Percentiles rank a stretch among this genome's conserved stretches.
phyloP scores from a whole-genome alignment of 768 basidiomycete genomes.

The Hemileccinum rubropunctum region DNA sequence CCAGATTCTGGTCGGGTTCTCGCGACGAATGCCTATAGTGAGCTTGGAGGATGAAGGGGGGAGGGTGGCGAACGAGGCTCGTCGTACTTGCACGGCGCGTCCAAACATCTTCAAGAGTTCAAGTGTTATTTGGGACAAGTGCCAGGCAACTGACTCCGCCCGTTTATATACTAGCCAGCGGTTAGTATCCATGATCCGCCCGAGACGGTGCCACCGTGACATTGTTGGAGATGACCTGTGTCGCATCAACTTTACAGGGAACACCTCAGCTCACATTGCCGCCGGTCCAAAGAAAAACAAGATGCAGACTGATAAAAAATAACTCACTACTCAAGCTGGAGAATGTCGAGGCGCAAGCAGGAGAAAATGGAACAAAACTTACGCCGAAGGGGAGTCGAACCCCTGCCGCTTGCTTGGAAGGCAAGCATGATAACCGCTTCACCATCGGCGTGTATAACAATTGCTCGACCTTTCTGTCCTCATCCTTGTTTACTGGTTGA shows the following conservation, averaged over 20 bases:
- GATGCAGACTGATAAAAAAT: no score
- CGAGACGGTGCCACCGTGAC: neutral
- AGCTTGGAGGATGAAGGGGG: constrained; percentile 28
- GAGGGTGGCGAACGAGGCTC: constrained; percentile 22
- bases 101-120: constrained; percentile 12
- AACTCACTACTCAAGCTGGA: no score
- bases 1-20: constrained; percentile 81
- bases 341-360: no score
- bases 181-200: constrained; percentile 3
- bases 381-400: constrained; percentile 72
- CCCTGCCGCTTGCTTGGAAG: constrained; percentile 80
- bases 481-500: neutral
- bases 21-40: constrained; percentile 63
- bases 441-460: constrained; percentile 54
- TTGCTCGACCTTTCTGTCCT: neutral
- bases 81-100: constrained; percentile 17
- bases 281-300: no score
- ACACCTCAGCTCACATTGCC: no score
- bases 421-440: constrained; percentile 94
- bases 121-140: no score
- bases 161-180: neutral
- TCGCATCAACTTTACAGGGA: no score
- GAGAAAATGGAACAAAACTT: neutral
- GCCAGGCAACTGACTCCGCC: neutral
- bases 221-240: no score